Base-by-base conservation (phyloP, 257 asterid genomes). In the Forsythia suspensa region DNA sequence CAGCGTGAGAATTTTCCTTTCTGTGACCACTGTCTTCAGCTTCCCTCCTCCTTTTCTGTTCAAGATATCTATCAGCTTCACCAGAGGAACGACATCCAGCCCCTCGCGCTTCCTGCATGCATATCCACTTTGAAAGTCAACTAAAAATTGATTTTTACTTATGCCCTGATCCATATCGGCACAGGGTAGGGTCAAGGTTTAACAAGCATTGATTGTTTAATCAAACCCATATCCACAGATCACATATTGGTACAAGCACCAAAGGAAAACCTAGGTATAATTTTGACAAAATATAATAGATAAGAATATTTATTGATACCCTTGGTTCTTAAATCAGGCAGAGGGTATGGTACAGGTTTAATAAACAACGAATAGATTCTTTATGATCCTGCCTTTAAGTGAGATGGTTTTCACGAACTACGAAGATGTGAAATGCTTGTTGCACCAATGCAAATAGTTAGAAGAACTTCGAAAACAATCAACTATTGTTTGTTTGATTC, bases 31-130 rank as follows among this genome's bases (percentile, higher is more conserved):
- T 82, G 41, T 86, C 90, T 74, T 88, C 96, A 75, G 84, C 76
- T 81, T 85, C 90, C 66, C 84, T 82, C 72, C 71, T 86, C 73
- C 91, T 87, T 86, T 87, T 94, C 79, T 73, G 89, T 76, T 91
- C 95, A 12, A 89, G 70, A 80, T 87, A 92, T 76, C 91, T 87
- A 79, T 89, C 92, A 20, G 95, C 98, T 82, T 90, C 95, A 8
- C 88, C 86, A 70, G 92, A 81, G 40, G 91, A 85, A 38, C 88
- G 92, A 74, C 94, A 94, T 20, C 98, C 98, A 70, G 89, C 92
- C 61, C 89, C 93, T 80, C 88, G 85, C 16, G 97, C 97, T 86
- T 92, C 95, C 98, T 94, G 91, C 81, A 85, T 94, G 91, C 81
- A 85, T 71, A 39, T 68, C 68, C 78, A 72, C 44, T 24, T 24